Conservation (phyloP, 164 flowering plant genomes). For the Tinospora cordifolia region DNA sequence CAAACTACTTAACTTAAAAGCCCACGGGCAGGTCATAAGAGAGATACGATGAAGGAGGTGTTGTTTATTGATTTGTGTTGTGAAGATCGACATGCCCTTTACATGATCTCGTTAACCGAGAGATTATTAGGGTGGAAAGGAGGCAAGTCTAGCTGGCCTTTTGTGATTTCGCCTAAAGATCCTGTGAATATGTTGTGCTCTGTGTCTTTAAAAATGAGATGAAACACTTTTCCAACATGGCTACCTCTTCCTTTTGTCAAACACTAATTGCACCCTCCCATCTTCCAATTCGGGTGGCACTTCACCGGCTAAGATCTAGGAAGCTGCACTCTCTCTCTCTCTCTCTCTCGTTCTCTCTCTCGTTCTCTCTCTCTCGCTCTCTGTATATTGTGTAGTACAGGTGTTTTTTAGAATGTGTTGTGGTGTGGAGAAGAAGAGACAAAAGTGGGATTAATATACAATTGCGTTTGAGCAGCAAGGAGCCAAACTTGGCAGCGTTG, state of each 20-base stretch:
- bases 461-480: not conserved
- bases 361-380: too few species aligned
- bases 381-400: too few species aligned
- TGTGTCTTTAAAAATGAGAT: not conserved
- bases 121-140: not conserved
- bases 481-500: slow-evolving; percentile 1
- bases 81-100: too few species aligned
- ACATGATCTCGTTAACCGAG: too few species aligned
- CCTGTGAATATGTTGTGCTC: not conserved
- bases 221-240: not conserved
- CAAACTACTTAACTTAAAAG: too few species aligned
- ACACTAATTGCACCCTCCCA: not conserved
- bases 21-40: too few species aligned
- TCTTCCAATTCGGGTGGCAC: not conserved
- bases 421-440: not conserved
- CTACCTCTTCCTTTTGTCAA: not conserved
- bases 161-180: not conserved
- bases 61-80: too few species aligned
- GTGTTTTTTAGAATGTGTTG: not conserved
- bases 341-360: too few species aligned
- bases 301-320: slow-evolving; percentile 1
- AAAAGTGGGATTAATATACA: not conserved
- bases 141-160: not conserved
- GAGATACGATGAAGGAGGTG: too few species aligned
- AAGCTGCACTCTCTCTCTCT: too few species aligned